phyloP scores from a whole-genome alignment of 2,329 filamentous ascomycete species.

The Lasiodiplodia sp. region DNA sequence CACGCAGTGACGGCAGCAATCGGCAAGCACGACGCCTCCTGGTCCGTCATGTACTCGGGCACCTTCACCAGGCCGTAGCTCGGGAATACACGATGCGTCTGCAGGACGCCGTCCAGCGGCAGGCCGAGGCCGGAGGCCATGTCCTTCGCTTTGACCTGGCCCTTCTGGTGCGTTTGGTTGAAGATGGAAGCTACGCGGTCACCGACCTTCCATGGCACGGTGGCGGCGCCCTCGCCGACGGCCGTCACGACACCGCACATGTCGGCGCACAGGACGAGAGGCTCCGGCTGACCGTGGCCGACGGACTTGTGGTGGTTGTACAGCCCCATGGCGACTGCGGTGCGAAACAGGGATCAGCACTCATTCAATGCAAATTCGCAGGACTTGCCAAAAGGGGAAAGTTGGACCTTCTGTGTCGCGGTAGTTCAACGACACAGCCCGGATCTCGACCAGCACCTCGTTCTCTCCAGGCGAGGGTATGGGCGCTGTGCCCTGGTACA shows the following conservation, averaged over 20 bases:
- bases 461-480: conserved; percentile 36
- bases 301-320: conserved; percentile 71
- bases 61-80: conserved; percentile 63
- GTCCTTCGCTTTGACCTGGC: conserved; percentile 65
- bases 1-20: conserved; percentile 70
- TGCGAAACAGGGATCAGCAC: conserved; percentile 26
- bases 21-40: conserved; percentile 67
- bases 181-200: conserved; percentile 74
- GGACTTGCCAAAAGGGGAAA: not conserved
- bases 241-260: conserved; percentile 70
- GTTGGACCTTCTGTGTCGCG: conserved; percentile 56
- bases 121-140: conserved; percentile 67
- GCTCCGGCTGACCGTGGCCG: conserved; percentile 43
- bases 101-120: conserved; percentile 65
- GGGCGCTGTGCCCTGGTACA: conserved; percentile 33
- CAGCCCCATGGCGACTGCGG: conserved; percentile 67
- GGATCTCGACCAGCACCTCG: conserved; percentile 60
- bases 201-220: conserved; percentile 60
- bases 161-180: conserved; percentile 62
- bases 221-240: conserved; percentile 53
- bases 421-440: conserved; percentile 62
- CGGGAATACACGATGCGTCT: conserved; percentile 67
- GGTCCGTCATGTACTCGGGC: conserved; percentile 64
- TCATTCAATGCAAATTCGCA: not conserved
- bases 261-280: conserved; percentile 71